Base-by-base conservation (phyloP, 805 yeast species). In the Ogataea pini region DNA sequence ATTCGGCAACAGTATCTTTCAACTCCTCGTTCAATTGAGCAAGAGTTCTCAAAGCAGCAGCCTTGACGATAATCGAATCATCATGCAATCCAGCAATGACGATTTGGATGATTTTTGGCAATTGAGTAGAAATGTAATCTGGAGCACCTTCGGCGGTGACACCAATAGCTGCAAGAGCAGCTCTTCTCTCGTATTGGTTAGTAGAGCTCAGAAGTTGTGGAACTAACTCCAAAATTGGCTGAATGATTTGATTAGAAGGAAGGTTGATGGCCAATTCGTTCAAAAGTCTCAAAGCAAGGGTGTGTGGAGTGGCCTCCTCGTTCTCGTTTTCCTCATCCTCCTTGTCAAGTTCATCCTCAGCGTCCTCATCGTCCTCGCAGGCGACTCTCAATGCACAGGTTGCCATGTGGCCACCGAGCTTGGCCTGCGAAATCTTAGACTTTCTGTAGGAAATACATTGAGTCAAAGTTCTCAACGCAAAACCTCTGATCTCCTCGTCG, bases 71-170 rank as follows among this genome's bases (percentile, higher is more conserved):
- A 40, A 84, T 72, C 59, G 86, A 84, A 14, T 78, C 55, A 67
- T 89, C 96, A 62, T 83, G 83, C 62, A 94, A 76, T 57, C 97
- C 97, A 44, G 77, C 70, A 45, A 87, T 77, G 41, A 92, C 71
- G 49, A 83, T 78, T 44, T 89, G 89, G 46, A 90, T 77, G 53
- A 94, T 72, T 62, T 83, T 83, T 50, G 79, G 78, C 51, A 91
- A 71, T 64, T 90, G 92, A 41, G 85, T 77, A 40, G 90, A 79
- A 60, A 87, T 78, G 68, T 77, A 92, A 64, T 94, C 99, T 53
- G 98, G 98, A 36, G 98, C 92, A 65, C 98, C 99, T 54, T 86
- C 80, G 39, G 87, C 87, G 44, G 92, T 82, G 48, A 82, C 88
- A 59, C 95, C 89, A 54, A 94, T 72, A 28, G 96, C 80, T 59